Conservation (phyloP, 139 green algal genomes). For the Spirogloea muscicola region DNA sequence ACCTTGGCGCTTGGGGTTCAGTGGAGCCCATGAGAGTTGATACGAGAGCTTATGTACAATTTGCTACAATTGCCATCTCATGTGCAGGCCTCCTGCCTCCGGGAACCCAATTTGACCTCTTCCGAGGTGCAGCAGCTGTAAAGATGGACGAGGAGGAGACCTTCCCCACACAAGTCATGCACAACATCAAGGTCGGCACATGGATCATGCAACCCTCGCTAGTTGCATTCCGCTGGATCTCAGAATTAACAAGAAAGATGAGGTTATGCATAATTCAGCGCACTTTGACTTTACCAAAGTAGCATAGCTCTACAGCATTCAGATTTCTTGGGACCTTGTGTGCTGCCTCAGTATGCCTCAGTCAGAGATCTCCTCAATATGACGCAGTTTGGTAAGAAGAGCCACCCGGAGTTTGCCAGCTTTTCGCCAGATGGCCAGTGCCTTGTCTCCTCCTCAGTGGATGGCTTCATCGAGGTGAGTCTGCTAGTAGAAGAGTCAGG, state of each 20-base stretch:
- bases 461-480: conserved; percentile 94
- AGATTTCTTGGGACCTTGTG: too few relatives aligned
- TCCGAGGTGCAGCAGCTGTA: conserved; percentile 70
- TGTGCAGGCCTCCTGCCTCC: conserved; percentile 62
- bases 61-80: neutral
- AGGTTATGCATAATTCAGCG: too few relatives aligned
- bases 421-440: conserved; percentile 87
- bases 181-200: conserved; percentile 70
- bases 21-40: neutral
- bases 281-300: too few relatives aligned
- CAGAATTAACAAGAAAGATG: too few relatives aligned
- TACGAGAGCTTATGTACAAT: neutral
- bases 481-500: neutral
- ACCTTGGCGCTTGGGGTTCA: too few relatives aligned
- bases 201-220: conserved; percentile 84
- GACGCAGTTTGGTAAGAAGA: conserved; percentile 57
- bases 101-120: conserved; percentile 86
- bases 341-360: too few relatives aligned
- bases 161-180: conserved; percentile 60
- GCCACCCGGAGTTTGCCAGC: conserved; percentile 68
- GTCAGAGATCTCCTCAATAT: too few relatives aligned
- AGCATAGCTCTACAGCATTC: too few relatives aligned
- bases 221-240: too few relatives aligned
- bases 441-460: conserved; percentile 83
- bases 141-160: conserved; percentile 82